Evolutionary conservation across 2,329 filamentous ascomycete species (phyloP), one percentile per base, ranked within the genome.

Genomic region (Penicillium sp.): DNA sequence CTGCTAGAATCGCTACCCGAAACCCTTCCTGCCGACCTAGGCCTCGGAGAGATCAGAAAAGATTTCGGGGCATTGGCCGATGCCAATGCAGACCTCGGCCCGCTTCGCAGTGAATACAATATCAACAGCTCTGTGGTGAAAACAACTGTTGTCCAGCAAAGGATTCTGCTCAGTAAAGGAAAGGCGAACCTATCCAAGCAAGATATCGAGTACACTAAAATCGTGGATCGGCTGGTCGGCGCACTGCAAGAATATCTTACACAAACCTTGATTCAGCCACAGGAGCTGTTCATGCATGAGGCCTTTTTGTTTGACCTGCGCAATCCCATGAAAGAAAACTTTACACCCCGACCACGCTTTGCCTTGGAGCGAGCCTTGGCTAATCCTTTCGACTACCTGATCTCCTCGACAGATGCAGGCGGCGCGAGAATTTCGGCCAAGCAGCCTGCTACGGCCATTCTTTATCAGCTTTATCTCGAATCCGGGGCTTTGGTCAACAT

Each of bases 31-130:
- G 73, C 77, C 4, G 67, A 72, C 31, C 54, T 68, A 14, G 62
- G 71, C 5, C 73, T 87, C 14, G 64, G 70, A 35, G 70, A 73
- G 10, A 73, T 86, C 22, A 72, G 81, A n/a, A 69, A 74, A 25
- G 74, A 82, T 49, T 76, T 88, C 37, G 75, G 79, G 45, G 68
- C 69, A 12, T 71, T 90, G 5, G 69, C 82, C 22, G 69, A 75
- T 37, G 75, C 75, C 45, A 80, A 84, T 15, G 72, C 81, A 48
- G 74, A 78, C 47, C 77, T 81, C 10, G 79, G 78, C 39, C 75
- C 81, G 4, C 81, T 96, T 34, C 87, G 88, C 62, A 96, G 88
- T 76, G 89, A 88, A 71, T 90, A 95, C 73, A 88, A 88, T 67
- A 83, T 89, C 11, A 88, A 89, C 43, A 81, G 82, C 64, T 80